Conservation (phyloP, 805 yeast species). For the Metschnikowia aberdeeniae region DNA sequence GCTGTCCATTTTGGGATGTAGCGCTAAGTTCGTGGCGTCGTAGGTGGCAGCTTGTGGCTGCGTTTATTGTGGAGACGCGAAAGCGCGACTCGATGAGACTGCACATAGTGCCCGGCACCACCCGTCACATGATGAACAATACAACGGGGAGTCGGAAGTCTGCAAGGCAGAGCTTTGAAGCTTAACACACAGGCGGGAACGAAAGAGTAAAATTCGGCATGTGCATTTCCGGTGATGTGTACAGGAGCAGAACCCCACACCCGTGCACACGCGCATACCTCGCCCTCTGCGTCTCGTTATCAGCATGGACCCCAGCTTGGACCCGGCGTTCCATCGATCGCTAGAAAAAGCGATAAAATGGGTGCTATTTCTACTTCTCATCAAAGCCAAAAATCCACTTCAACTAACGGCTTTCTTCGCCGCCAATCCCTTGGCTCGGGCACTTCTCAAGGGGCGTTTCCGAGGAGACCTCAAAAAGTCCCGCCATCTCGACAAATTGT, state of each 20-base stretch:
- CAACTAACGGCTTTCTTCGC: constrained; percentile 30
- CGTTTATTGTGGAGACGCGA: constrained; percentile 4
- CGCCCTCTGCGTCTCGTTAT: background rate
- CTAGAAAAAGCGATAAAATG: constrained; percentile 26
- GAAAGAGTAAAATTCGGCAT: background rate
- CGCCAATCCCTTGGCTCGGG: constrained; percentile 28
- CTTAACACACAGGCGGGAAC: background rate
- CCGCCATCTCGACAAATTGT: constrained; percentile 16
- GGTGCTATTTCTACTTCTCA: constrained; percentile 22
- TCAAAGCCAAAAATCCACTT: constrained; percentile 24
- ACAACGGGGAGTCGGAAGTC: too few relatives aligned
- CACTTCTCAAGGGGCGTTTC: constrained; percentile 3
- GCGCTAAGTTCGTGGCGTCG: background rate
- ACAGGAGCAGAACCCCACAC: too few relatives aligned
- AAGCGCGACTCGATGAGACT: constrained; percentile 1
- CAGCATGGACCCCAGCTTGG: background rate
- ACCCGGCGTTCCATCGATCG: background rate
- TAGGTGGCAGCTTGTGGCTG: constrained; percentile 3
- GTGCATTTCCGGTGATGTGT: background rate
- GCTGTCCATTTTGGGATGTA: background rate
- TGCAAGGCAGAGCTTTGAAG: too few relatives aligned
- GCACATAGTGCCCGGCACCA: background rate
- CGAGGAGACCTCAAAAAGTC: constrained; percentile 2
- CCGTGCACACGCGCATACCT: background rate
- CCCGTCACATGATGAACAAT: background rate